Conservation (phyloP, 805 yeast species). For the Candida peoriensis region DNA sequence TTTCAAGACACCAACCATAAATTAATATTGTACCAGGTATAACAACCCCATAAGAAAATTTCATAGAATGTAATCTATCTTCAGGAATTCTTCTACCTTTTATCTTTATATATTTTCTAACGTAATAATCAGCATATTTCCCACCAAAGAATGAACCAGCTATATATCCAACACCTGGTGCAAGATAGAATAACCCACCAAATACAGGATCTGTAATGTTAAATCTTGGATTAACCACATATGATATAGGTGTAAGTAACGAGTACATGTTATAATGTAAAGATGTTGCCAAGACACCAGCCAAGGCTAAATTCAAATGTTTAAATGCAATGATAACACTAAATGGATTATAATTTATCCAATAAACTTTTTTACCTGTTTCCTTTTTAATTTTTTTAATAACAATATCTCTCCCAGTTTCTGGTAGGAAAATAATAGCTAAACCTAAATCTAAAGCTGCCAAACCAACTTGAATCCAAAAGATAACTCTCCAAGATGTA, state of each 20-base stretch:
- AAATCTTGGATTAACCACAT: conserved; percentile 53
- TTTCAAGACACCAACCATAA: conserved; percentile 50
- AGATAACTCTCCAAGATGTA: conserved; percentile 49
- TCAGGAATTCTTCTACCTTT: conserved; percentile 42
- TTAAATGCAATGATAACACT: conserved; percentile 37
- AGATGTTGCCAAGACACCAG: conserved; percentile 26
- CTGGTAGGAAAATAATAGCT: conserved; percentile 39
- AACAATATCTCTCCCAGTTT: conserved; percentile 34
- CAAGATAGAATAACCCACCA: conserved; percentile 48
- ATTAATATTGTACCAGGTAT: conserved; percentile 41
- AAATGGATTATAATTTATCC: conserved; percentile 36
- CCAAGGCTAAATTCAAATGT: conserved; percentile 32
- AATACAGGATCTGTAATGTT: conserved; percentile 40
- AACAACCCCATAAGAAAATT: conserved; percentile 36
- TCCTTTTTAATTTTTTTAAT: conserved; percentile 24
- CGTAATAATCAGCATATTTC: conserved; percentile 43
- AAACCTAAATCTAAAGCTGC: conserved; percentile 32
- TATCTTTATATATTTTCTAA: conserved; percentile 36
- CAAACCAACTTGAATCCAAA: conserved; percentile 43
- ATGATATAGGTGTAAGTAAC: conserved; percentile 49
- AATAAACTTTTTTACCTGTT: not conserved
- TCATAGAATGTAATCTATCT: conserved; percentile 41
- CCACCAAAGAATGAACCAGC: conserved; percentile 50
- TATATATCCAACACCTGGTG: conserved; percentile 54
- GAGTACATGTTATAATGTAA: conserved; percentile 46